Evolutionary conservation across 2,329 filamentous ascomycete genomes (phyloP), one percentile per base, ranked within the genome.

Genomic region (Diplodia seriata): DNA sequence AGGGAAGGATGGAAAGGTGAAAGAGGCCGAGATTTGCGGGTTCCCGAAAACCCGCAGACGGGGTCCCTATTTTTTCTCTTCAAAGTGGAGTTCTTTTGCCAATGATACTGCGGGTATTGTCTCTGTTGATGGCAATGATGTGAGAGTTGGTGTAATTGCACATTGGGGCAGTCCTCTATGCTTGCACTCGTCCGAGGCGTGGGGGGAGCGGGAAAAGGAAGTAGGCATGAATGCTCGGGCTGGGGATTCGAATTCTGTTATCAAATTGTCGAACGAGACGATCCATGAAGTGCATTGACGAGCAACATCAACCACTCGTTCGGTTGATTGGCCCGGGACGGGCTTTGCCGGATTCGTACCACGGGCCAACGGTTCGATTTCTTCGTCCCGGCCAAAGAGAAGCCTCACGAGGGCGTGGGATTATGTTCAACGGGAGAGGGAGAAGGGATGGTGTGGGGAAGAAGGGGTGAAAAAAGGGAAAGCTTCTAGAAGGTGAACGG

Each of bases 261-360:
- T 56, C 54, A 56, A 56, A 56, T 56, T 29, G 31, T 20, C 26
- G 31, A 6, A 38, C 31, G 31, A 56, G 54, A n/a, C n/a, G 18
- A 47, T 20, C 43, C 43, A 18, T 53, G 50, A 31, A 18, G 50
- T 26, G 50, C 50, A 53, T 53, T 15, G 50, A 53, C 50, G 23
- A 53, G 50, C 15, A 31, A 18, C 18, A 29, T 4, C 43, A 47
- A 47, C 20, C n/a, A 47, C 18, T 20, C 40, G 40, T 47, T 49
- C 40, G 56, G 56, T 20, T 47, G 56, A 31, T 49, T 61, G 57
- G 33, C 40, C 29, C 57, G 40, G 54, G 40, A 50, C 31, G 57
- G 31, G 40, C 26, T 4, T 62, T 26, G 9, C 54, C n/a, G 18
- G 12, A 2, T n/a, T n/a, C 2, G 2, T 33, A 4, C 40, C 57